These are phyloP conservation scores for Rhizophagus clarus DNA, from an alignment of 192 early-diverging fungal genomes.

Conservation along the genomic window DNA sequence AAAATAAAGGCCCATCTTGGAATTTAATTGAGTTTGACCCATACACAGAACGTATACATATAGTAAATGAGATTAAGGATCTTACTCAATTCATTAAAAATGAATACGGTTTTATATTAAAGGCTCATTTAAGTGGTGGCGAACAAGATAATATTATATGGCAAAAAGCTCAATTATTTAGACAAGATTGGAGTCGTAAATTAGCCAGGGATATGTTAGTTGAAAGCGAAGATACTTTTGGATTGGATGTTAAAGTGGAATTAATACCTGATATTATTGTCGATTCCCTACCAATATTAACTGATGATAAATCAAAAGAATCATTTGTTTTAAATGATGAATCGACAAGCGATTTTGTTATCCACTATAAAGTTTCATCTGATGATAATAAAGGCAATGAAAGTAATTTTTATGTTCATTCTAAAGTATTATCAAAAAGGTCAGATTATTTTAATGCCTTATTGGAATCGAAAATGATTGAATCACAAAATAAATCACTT, in stretches of 20 bases:
- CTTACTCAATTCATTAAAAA: background rate
- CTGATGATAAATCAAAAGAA: background rate
- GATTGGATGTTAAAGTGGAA: background rate
- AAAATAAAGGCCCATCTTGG: background rate
- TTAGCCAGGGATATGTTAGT: background rate
- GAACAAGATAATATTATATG: background rate
- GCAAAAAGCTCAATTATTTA: slow-evolving; percentile 8
- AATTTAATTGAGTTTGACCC: background rate
- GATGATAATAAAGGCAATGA: background rate
- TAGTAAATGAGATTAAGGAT: background rate
- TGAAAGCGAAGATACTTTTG: background rate
- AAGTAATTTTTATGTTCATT: background rate
- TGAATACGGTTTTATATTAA: slow-evolving; percentile 13
- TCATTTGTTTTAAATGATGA: slow-evolving; percentile 8
- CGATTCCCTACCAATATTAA: background rate
- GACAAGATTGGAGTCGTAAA: background rate
- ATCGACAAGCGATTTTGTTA: slow-evolving; percentile 14
- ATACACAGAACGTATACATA: background rate
- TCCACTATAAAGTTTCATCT: background rate
- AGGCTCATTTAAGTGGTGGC: background rate
- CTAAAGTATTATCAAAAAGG: background rate
- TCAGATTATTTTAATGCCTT: slow-evolving; percentile 14
- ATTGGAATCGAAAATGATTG: slow-evolving; percentile 11
- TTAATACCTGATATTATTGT: background rate
- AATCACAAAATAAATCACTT: background rate